These are phyloP conservation scores for Mycena leptocephala DNA, from an alignment of 768 basidiomycete genomes.

Conservation along the genomic window DNA sequence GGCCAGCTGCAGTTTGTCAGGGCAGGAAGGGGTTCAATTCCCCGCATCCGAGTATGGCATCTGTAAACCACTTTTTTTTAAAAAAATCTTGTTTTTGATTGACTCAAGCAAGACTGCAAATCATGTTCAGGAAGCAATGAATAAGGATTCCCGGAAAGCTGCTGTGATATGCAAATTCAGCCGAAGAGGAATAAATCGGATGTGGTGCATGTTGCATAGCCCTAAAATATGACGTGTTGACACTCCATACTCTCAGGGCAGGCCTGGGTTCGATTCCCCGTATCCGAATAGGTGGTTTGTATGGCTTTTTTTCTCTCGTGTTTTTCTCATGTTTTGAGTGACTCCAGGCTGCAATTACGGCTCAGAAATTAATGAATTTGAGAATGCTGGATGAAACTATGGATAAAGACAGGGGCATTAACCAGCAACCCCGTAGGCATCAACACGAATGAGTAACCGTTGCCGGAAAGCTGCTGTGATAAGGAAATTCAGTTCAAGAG, in stretches of 20 bases:
- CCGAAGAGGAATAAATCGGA: neutral
- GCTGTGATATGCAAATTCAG: too few species aligned
- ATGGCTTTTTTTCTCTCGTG: too few species aligned
- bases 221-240: neutral
- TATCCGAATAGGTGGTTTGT: too few species aligned
- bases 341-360: too few species aligned
- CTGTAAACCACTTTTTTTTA: neutral
- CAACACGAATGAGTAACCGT: too few species aligned
- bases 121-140: neutral
- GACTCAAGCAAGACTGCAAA: too few species aligned
- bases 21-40: neutral
- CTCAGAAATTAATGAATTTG: too few species aligned
- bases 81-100: neutral
- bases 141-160: too few species aligned
- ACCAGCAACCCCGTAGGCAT: too few species aligned
- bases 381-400: too few species aligned
- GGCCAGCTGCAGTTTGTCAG: neutral
- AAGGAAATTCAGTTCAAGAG: neutral
- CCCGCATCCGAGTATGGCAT: neutral
- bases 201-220: neutral
- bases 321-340: too few species aligned
- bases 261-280: slow-evolving; percentile 3
- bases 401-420: too few species aligned
- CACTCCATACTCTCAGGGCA: neutral
- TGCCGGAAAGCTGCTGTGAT: neutral